phyloP scores from a whole-genome alignment of 108 stramenopile genomes.

The Epithemia pelagica region DNA sequence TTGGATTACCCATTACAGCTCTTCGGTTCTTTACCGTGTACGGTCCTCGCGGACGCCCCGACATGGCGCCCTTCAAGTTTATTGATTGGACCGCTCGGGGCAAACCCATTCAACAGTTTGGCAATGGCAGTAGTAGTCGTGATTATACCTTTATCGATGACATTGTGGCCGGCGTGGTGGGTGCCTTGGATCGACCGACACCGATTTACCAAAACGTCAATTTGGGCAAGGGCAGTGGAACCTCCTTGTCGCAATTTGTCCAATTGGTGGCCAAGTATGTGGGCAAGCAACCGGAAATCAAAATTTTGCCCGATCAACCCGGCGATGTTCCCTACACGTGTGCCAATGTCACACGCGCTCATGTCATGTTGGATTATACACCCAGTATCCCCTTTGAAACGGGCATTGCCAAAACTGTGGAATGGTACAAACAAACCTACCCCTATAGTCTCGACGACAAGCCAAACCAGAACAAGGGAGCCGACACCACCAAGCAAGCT shows the following conservation, averaged over 20 bases:
- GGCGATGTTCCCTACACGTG: conserved; percentile 93
- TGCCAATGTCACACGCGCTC: conserved; percentile 85
- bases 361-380: conserved; percentile 68
- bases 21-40: conserved; percentile 96
- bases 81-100: conserved; percentile 59
- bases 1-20: conserved; percentile 75
- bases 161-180: conserved; percentile 87
- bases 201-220: conserved; percentile 87
- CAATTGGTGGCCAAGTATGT: conserved; percentile 63
- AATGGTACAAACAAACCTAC: conserved; percentile 64
- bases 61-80: conserved; percentile 88
- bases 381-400: conserved; percentile 85
- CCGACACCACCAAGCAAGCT: no score
- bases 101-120: conserved; percentile 67
- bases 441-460: background rate
- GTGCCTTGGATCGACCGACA: conserved; percentile 72
- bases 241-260: conserved; percentile 79
- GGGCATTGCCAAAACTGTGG: conserved; percentile 75
- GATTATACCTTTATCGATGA: conserved; percentile 94
- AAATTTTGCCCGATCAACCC: conserved; percentile 80
- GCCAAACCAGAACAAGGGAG: background rate
- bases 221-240: conserved; percentile 83
- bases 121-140: conserved; percentile 81
- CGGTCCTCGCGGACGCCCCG: conserved; percentile 78
- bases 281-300: conserved; percentile 74